Evolutionary conservation across 345 rosid species (phyloP).

Genomic region (Lepidium didymum): DNA sequence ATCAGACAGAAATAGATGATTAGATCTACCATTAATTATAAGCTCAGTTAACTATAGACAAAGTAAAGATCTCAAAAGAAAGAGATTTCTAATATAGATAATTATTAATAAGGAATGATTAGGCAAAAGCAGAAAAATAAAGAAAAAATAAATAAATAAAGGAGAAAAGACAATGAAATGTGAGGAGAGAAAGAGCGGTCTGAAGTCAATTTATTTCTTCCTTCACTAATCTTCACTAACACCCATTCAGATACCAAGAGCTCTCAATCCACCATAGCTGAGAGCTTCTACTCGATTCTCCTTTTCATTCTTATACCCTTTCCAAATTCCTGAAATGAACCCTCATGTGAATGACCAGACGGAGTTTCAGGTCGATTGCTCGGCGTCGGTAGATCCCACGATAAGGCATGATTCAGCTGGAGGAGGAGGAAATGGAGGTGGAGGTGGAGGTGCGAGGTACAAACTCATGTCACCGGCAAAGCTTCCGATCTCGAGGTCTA

Average conservation of each 20-base stretch:
- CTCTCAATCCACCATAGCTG: background rate
- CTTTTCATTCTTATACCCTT: background rate
- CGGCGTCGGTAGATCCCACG: constrained; percentile 28
- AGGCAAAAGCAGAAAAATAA: background rate
- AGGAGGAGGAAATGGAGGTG: constrained; percentile 13
- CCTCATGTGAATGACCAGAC: constrained; percentile 15
- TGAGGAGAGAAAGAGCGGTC: background rate
- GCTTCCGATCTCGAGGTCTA: constrained; percentile 93
- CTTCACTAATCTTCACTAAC: constrained; percentile 22
- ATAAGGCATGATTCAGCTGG: constrained; percentile 14
- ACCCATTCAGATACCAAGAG: constrained; percentile 1
- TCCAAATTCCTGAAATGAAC: constrained; percentile 25
- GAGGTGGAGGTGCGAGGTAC: constrained; percentile 66
- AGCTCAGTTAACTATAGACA: background rate
- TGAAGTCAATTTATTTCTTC: constrained; percentile 31
- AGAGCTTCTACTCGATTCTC: background rate
- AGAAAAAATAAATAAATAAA: background rate
- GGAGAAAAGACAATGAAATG: background rate
- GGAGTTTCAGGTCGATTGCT: constrained; percentile 16
- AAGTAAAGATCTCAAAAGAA: background rate
- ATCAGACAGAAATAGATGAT: background rate
- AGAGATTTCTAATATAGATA: background rate
- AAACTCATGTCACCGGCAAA: constrained; percentile 95
- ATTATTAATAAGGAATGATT: background rate
- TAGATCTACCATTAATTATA: background rate